Evolutionary conservation across 306 rosid species (phyloP).

Genomic region (Ochetophila trinervis): DNA sequence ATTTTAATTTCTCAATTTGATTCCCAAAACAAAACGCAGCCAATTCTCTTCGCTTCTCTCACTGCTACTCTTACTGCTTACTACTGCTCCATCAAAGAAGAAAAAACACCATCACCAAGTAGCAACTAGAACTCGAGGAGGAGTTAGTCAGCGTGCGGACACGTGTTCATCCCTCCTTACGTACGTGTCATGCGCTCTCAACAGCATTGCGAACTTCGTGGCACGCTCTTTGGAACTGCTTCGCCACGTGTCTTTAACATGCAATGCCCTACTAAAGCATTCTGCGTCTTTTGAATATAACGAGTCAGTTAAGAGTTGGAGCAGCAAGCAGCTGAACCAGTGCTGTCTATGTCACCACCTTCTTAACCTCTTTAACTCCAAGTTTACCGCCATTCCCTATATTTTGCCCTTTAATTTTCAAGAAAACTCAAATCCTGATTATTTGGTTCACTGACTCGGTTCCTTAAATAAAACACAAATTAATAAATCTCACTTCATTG

Average conservation of each 20-base stretch:
- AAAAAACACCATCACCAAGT: background rate
- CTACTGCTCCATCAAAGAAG: background rate
- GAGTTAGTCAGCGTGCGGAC: slow-evolving; percentile 18
- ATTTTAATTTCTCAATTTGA: background rate
- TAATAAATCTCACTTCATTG: too few relatives aligned
- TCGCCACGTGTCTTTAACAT: slow-evolving; percentile 22
- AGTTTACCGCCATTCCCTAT: background rate
- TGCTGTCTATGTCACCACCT: too few relatives aligned
- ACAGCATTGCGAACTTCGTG: slow-evolving; percentile 17
- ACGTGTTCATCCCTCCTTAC: slow-evolving; percentile 35
- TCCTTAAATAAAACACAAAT: too few relatives aligned
- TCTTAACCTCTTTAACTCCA: too few relatives aligned
- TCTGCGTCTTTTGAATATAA: too few relatives aligned
- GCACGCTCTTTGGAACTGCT: slow-evolving; percentile 17
- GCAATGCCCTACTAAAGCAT: too few relatives aligned
- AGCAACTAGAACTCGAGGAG: background rate
- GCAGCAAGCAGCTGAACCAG: too few relatives aligned
- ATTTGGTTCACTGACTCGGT: too few relatives aligned
- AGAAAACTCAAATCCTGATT: too few relatives aligned
- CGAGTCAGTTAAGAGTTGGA: too few relatives aligned
- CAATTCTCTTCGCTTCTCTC: too few relatives aligned
- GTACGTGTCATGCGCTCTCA: slow-evolving; percentile 18
- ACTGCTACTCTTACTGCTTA: background rate
- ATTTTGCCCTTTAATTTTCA: too few relatives aligned
- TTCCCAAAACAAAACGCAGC: background rate